phyloP scores from a whole-genome alignment of 371 early-diverging fungal species.

The Mucor racemosus region DNA sequence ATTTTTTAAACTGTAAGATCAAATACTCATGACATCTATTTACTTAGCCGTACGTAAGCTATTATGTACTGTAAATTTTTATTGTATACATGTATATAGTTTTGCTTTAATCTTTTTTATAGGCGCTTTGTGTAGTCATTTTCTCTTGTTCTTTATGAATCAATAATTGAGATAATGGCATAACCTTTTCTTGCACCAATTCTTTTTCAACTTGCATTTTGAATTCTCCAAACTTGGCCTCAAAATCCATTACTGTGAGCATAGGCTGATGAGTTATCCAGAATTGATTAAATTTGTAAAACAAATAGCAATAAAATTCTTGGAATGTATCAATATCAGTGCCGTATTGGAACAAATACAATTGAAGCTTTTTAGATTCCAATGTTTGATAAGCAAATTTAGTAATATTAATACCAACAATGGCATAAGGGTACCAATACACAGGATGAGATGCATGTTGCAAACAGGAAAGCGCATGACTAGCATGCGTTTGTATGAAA shows the following conservation, averaged over 20 bases:
- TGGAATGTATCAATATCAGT: constrained; percentile 56
- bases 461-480: constrained; percentile 51
- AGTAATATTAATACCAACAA: constrained; percentile 85
- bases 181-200: constrained; percentile 25
- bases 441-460: constrained; percentile 29
- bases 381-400: constrained; percentile 67
- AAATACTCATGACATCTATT: background rate
- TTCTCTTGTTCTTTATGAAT: background rate
- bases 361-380: constrained; percentile 70
- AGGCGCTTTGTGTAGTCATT: background rate
- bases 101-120: background rate
- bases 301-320: constrained; percentile 80
- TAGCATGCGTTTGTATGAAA: constrained; percentile 65
- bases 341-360: constrained; percentile 66
- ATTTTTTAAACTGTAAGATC: too few relatives aligned
- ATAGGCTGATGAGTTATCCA: constrained; percentile 67
- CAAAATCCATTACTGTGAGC: constrained; percentile 80
- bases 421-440: constrained; percentile 77
- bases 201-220: constrained; percentile 50
- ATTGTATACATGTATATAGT: too few relatives aligned
- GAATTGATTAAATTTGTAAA: constrained; percentile 66
- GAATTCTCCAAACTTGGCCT: constrained; percentile 66
- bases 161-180: constrained; percentile 20
- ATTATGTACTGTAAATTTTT: too few relatives aligned
- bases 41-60: background rate